A percentile compares a stretch with the other conserved stretches of the same genome.
These are phyloP conservation scores for Sporothrix luriei DNA, from an alignment of 2,329 filamentous ascomycete genomes.

Conservation along the genomic window DNA sequence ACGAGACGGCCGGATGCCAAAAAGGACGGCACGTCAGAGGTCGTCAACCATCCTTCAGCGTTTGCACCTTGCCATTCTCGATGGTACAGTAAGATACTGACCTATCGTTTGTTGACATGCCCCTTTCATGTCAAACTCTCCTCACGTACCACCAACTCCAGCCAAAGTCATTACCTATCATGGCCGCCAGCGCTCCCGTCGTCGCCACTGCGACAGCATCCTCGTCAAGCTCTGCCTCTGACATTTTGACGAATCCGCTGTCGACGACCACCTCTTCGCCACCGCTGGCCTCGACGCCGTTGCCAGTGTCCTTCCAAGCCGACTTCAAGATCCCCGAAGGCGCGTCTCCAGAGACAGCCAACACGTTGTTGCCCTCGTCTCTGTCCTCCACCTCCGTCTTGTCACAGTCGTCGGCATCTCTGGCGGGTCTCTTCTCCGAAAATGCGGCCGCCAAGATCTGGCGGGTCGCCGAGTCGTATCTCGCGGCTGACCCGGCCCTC, in stretches of 20 bases:
- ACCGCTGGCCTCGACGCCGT: background rate
- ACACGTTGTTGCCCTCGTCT: background rate
- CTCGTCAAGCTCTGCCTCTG: background rate
- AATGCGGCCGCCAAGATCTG: conserved; percentile 33
- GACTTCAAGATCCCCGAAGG: background rate
- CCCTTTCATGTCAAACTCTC: conserved; percentile 2
- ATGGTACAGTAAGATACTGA: conserved; percentile 2
- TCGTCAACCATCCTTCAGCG: background rate
- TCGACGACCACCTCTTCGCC: conserved; percentile 9
- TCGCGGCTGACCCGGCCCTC: conserved; percentile 22
- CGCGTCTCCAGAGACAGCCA: background rate
- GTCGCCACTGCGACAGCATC: background rate
- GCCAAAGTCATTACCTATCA: background rate
- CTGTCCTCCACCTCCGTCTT: background rate
- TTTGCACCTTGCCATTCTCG: background rate
- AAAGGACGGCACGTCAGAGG: background rate
- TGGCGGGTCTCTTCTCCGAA: conserved; percentile 30
- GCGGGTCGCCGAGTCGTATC: conserved; percentile 31
- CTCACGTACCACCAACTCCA: background rate
- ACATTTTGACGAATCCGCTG: background rate
- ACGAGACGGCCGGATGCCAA: background rate
- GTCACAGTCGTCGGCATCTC: background rate
- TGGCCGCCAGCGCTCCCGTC: background rate
- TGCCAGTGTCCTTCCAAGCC: background rate
- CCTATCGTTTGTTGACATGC: conserved; percentile 13